Evolutionary conservation across 345 rosid species (phyloP), one percentile per base, ranked within the genome.

Genomic region (Geranium rotundifolium): DNA sequence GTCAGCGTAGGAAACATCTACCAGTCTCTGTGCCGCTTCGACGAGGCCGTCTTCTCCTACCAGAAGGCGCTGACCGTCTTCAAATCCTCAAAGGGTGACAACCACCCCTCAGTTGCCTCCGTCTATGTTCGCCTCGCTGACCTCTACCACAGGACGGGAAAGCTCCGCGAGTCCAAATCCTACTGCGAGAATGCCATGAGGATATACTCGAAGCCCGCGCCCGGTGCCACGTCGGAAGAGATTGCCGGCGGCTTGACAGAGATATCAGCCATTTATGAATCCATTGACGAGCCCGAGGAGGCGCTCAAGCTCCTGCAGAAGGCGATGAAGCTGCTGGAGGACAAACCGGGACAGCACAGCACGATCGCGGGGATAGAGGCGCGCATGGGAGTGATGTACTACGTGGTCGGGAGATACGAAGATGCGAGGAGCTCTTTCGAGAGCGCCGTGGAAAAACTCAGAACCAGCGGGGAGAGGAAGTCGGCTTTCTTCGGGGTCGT

Each of bases 21-120:
- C 73, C 81, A 86, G 90, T 77, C 92, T 2, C 80, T 93, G 14
- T 88, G 96, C 65, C 89, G 99, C 61, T 90, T 90, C 59, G 99
- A 93, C n/a, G 97, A 93, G 80, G 96, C 99, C 14, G 77, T 90
- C 57, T 93, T 93, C 80, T 88, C 99, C 4, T 93, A 90, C 76
- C 99, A 93, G 80, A 93, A 93, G 84, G 99, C 97, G 57, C 95
- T 93, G 20, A 93, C 99, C 0, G 92, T 93, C 54, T 93, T 90
- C 71, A 93, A 93, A 76, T 80, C 99, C 2, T 86, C 99, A 0
- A 93, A 84, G 75, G 99, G 99, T 0, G 99, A 93, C 76, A 86
- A 78, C 81, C 99, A 93, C 75, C 97, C 95, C 17, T 77, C 84
- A 0, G 99, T 93, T 5, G 99, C 97, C 31, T 86, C 96, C 3